Evolutionary conservation across 805 yeast species (phyloP).

Genomic region (Kuraishia molischiana): DNA sequence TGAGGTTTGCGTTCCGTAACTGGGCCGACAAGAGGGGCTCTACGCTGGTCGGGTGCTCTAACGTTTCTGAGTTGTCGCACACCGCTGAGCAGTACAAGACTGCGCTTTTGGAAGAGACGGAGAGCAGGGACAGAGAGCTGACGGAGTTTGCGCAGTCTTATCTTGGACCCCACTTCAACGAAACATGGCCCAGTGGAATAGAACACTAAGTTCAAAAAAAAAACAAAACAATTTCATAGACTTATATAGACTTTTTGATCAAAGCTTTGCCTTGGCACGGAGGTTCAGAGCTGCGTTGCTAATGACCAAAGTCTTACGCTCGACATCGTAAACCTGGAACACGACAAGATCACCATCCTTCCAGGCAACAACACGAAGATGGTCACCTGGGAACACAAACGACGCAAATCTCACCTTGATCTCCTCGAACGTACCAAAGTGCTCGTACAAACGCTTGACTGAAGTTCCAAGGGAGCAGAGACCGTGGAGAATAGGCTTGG

Average conservation of each 20-base stretch:
- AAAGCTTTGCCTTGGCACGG: constrained; percentile 14
- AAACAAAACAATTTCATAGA: neutral
- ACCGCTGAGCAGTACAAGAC: constrained; percentile 52
- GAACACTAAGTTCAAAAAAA: constrained; percentile 8
- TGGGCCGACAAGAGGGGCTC: constrained; percentile 46
- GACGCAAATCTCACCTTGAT: constrained; percentile 86
- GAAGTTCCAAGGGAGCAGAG: constrained; percentile 80
- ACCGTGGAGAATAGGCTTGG: constrained; percentile 86
- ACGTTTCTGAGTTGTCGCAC: constrained; percentile 46
- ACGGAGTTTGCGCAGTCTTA: constrained; percentile 30
- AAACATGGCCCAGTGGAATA: constrained; percentile 47
- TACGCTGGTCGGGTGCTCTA: constrained; percentile 74
- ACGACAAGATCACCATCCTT: constrained; percentile 57
- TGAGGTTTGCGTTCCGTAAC: constrained; percentile 57
- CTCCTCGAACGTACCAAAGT: constrained; percentile 75
- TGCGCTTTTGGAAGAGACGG: constrained; percentile 25
- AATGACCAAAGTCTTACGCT: constrained; percentile 69
- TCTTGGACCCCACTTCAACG: constrained; percentile 49
- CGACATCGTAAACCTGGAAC: constrained; percentile 77
- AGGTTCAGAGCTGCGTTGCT: constrained; percentile 80
- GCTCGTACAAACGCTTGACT: constrained; percentile 65
- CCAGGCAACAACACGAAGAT: constrained; percentile 78
- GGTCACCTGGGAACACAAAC: constrained; percentile 92
- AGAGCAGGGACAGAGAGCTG: constrained; percentile 29
- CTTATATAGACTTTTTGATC: neutral